Percentiles rank a stretch among this genome's conserved stretches.
These are phyloP conservation scores for Pichia insulana DNA, from an alignment of 805 yeast genomes.

Conservation along the genomic window DNA sequence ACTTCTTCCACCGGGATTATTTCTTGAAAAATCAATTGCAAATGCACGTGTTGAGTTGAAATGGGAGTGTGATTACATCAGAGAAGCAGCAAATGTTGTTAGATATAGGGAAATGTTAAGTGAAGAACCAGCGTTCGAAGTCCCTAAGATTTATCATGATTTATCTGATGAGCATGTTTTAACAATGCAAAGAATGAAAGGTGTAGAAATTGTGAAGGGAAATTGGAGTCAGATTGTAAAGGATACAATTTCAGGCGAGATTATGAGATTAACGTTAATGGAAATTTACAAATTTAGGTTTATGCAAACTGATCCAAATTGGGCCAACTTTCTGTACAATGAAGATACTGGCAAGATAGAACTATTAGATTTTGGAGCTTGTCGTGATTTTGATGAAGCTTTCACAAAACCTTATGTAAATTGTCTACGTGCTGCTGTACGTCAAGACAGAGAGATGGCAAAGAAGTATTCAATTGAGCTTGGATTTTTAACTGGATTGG, in stretches of 20 bases:
- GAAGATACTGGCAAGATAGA: conserved; percentile 64
- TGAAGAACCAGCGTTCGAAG: conserved; percentile 57
- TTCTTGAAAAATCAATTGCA: conserved; percentile 83
- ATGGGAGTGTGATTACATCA: conserved; percentile 94
- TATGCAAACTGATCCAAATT: conserved; percentile 99
- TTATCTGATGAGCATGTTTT: conserved; percentile 75
- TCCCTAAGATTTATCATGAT: conserved; percentile 73
- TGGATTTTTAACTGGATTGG: conserved; percentile 89
- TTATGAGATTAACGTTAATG: conserved; percentile 77
- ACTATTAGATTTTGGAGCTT: conserved; percentile 91
- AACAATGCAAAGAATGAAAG: conserved; percentile 85
- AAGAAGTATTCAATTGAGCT: conserved; percentile 58
- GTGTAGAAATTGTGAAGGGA: conserved; percentile 73
- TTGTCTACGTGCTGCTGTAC: conserved; percentile 67
- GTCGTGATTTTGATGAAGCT: conserved; percentile 62
- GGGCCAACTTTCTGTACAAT: conserved; percentile 95
- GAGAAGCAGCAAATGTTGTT: conserved; percentile 76
- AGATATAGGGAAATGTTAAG: conserved; percentile 55
- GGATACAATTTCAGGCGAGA: conserved; percentile 74
- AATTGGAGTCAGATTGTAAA: conserved; percentile 64
- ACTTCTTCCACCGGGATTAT: conserved; percentile 82
- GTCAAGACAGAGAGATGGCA: conserved; percentile 54
- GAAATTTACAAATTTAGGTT: conserved; percentile 80
- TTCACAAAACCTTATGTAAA: conserved; percentile 64
- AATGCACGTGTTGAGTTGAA: conserved; percentile 89